Evolutionary conservation across 1,139 yeast genomes (phyloP).

Genomic region (Saccharomyces hybrid): DNA sequence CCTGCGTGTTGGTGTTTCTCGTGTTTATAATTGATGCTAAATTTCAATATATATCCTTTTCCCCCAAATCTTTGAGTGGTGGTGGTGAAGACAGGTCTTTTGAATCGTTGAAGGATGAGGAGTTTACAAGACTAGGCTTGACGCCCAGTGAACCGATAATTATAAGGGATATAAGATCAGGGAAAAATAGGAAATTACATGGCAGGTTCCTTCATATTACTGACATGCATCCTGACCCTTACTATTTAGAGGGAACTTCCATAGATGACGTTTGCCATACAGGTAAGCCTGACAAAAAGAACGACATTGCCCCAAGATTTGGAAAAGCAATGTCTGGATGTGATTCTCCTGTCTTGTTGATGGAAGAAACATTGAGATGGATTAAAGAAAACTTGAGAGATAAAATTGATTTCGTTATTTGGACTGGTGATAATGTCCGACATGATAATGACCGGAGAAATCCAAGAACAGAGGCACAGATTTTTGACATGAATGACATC

Average conservation of each 20-base stretch:
- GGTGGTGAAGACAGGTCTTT: background rate
- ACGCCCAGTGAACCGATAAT: constrained; percentile 35
- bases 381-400: constrained; percentile 54
- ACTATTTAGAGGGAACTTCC: constrained; percentile 48
- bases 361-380: constrained; percentile 63
- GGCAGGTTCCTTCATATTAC: constrained; percentile 82
- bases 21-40: background rate
- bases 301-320: constrained; percentile 47
- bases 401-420: constrained; percentile 73
- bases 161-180: constrained; percentile 14
- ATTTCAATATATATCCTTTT: background rate
- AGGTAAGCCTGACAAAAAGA: constrained; percentile 31
- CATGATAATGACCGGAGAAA: constrained; percentile 71
- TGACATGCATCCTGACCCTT: constrained; percentile 81
- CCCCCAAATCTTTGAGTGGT: background rate
- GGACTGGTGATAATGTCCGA: constrained; percentile 88
- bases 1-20: background rate
- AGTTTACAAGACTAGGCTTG: constrained; percentile 28
- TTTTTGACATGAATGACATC: constrained; percentile 58
- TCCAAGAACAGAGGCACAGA: constrained; percentile 67
- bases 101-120: background rate
- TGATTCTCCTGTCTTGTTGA: constrained; percentile 53
- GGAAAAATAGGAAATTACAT: constrained; percentile 33
- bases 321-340: constrained; percentile 76
- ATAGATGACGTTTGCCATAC: constrained; percentile 52